Evolutionary conservation across 768 basidiomycete species (phyloP), one percentile per base, ranked within the genome.

Genomic region (Lyophyllum shimeji): DNA sequence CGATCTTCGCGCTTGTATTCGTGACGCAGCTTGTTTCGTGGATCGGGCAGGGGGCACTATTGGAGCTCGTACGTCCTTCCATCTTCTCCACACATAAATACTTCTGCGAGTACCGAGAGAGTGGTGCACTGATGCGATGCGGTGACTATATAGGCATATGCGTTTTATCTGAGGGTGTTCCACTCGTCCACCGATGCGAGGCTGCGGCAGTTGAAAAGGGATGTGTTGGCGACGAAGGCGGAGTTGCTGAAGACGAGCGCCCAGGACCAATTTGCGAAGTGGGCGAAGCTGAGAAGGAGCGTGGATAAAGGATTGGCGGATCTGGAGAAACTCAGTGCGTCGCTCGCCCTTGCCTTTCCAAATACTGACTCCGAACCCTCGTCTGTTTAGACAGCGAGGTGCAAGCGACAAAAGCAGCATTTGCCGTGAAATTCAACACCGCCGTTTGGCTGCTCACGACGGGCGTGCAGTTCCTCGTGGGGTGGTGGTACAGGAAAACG

Each of bases 221-320:
- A 95, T 53, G 83, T 98, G 27, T 77, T 98, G 43, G 69, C 74
- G 25, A 87, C 85, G 34, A 95, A 95, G 73, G 80, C 89, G 23
- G 93, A 98, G 67, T 84, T 98, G 2, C 70, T 89, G 59, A 85
- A 86, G 67, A 98, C 95, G 31, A 94, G 91, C 64, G 90, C 94
- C 17, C 97, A 98, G 68, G 95, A 98, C 67, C 92, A 98, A 66
- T 99, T 99, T 69, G 93, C 95, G 18, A 98, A 94, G 74, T 98
- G 97, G 96, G 96, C 96, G 46, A 95, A 94, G 74, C 74, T 98
- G 67, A 76, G 90, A 63, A 74, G 97, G 61, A 92, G 82, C 62
- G 84, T 98, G 44, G 96, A 98, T 75, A 98, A 96, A 72, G 92
- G 89, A 18, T 71, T 97, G 17, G 82, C 85, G 39, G 95, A 99